Evolutionary conservation across 2,329 filamentous ascomycete genomes (phyloP), one percentile per base, ranked within the genome.

Genomic region (Fusarium longipes): DNA sequence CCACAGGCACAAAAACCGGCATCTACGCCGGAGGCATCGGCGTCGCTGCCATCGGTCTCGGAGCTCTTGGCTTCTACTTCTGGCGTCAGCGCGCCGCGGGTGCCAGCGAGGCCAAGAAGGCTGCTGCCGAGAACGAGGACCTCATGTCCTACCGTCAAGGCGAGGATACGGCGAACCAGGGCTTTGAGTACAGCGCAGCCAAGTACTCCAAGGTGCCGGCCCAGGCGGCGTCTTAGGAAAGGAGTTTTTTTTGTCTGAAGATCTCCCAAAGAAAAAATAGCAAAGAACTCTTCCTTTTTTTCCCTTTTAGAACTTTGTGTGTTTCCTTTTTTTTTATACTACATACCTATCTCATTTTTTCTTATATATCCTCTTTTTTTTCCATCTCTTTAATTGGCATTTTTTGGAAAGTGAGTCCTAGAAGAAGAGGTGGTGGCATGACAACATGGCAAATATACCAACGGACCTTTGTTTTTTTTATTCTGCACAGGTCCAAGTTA

Each of bases 31-130:
- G 76, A 11, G 81, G 78, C 3, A 83, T 77, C n/a, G 77, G 69
- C 18, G 80, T 82, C 1, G 84, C 75, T 8, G 82, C 78, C 24
- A 61, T 82, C 8, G 70, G 84, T 1, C 25, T 84, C 17, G 77
- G 73, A 27, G 76, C 77, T 0, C 77, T 82, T 8, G 72, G 83
- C 20, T 83, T 85, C 73, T 86, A 84, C 79, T 88, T 84, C 77
- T 77, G 87, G 72, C 81, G 81, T 39, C 85, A 89, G 74, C 82
- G 87, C 35, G 81, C 82, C 39, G 77, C 77, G 0, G 87, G 87
- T 14, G 79, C 80, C 20, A 73, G 71, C 22, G 87, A 89, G 73
- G 85, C 86, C 35, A 78, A 79, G 35, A 78, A 78, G 51, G 77
- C 80, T 29, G 78, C 83, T 47, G 74, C 80, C 10, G 85, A 87